These are phyloP conservation scores for Gracilaria vermiculophylla DNA, from an alignment of 23 red algal species.

Conservation along the genomic window DNA sequence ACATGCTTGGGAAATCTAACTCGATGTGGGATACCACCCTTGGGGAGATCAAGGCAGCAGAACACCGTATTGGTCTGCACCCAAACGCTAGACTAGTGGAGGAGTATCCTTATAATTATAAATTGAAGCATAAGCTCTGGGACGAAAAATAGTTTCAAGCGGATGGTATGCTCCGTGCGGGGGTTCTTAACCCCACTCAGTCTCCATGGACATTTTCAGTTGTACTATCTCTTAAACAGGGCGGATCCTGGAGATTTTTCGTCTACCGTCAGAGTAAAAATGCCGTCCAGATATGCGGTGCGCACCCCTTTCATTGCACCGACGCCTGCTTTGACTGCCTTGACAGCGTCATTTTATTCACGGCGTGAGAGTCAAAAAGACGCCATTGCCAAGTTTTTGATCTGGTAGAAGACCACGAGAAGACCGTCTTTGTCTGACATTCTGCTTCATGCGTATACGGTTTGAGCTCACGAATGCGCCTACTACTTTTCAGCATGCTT, in stretches of 20 bases:
- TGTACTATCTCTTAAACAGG: too few species aligned
- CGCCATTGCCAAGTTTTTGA: background rate
- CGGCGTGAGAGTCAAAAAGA: background rate
- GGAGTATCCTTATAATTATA: too few species aligned
- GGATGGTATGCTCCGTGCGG: too few species aligned
- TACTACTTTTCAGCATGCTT: background rate
- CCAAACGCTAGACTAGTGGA: background rate
- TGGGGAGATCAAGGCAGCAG: background rate
- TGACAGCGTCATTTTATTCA: background rate
- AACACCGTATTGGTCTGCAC: background rate
- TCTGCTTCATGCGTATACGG: background rate
- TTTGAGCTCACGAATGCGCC: background rate
- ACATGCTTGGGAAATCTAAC: background rate
- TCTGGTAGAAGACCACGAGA: background rate
- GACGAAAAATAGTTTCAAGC: background rate
- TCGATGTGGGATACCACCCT: background rate
- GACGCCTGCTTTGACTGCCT: background rate
- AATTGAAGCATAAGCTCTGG: too few species aligned
- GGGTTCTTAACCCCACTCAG: too few species aligned
- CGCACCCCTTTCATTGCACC: too few species aligned
- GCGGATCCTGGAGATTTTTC: too few species aligned
- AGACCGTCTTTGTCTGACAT: background rate
- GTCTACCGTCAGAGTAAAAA: too few species aligned
- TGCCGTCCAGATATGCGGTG: too few species aligned
- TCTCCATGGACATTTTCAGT: too few species aligned